These are phyloP conservation scores for Plasmodium gonderi DNA, from an alignment of 169 alveolate species.

Conservation along the genomic window DNA sequence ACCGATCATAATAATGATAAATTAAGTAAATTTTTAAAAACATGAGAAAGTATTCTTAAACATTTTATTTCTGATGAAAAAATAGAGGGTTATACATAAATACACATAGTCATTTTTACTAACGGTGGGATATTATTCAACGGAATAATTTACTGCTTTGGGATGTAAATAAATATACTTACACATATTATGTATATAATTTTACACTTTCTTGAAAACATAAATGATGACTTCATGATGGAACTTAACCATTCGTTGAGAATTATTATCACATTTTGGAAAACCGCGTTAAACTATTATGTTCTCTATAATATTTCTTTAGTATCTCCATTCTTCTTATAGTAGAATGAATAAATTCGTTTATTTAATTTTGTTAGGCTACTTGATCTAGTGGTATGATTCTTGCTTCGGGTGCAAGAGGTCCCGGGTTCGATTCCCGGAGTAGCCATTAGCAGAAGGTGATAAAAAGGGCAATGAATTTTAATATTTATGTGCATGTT, in stretches of 20 bases:
- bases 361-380: slow-evolving; percentile 75
- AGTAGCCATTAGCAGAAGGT: slow-evolving; percentile 86
- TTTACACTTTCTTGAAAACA: neutral
- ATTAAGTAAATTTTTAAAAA: neutral
- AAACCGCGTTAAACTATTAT: too few relatives aligned
- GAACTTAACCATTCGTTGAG: neutral
- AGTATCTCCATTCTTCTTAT: neutral
- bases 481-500: too few relatives aligned
- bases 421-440: slow-evolving; percentile 99
- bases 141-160: neutral
- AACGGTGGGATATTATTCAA: neutral
- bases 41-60: neutral
- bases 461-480: too few relatives aligned
- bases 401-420: slow-evolving; percentile 99
- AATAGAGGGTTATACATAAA: neutral
- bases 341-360: neutral
- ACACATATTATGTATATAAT: neutral
- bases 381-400: slow-evolving; percentile 99
- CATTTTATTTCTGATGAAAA: neutral
- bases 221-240: neutral
- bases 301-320: too few relatives aligned
- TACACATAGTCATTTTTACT: neutral
- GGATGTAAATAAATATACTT: neutral
- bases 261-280: neutral
- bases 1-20: neutral